Conservation (phyloP, 208 protist genomes). For the Acanthamoeba lenticulata region DNA sequence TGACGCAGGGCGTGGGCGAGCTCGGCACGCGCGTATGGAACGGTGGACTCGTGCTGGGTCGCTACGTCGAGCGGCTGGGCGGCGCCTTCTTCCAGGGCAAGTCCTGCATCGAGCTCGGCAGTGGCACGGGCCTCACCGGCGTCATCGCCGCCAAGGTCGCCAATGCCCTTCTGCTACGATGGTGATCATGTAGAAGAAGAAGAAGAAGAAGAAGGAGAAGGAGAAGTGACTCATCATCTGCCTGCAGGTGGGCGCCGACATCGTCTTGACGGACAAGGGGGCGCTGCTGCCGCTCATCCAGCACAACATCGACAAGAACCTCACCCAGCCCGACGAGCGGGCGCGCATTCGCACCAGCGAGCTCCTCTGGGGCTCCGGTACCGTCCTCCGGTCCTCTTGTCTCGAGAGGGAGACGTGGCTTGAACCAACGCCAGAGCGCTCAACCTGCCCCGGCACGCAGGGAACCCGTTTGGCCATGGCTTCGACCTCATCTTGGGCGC, state of each 20-base stretch:
- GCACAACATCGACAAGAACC: conserved; percentile 56
- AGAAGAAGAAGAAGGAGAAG: too few relatives aligned
- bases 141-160: conserved; percentile 58
- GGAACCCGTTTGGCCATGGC: conserved; percentile 11
- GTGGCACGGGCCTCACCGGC: conserved; percentile 59
- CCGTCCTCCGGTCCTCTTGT: background rate
- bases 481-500: conserved; percentile 61
- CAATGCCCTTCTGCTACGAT: too few relatives aligned
- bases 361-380: conserved; percentile 46
- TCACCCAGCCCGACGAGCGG: conserved; percentile 26
- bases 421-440: too few relatives aligned
- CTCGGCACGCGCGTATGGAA: conserved; percentile 62
- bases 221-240: too few relatives aligned
- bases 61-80: conserved; percentile 53
- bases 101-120: conserved; percentile 59
- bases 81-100: conserved; percentile 5
- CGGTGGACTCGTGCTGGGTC: conserved; percentile 48
- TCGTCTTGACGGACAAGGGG: conserved; percentile 47
- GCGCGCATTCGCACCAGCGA: background rate
- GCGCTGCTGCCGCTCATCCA: conserved; percentile 65
- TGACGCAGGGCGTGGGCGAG: conserved; percentile 16
- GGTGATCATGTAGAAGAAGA: too few relatives aligned
- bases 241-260: conserved; percentile 36
- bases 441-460: background rate
- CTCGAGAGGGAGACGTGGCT: too few relatives aligned